These are phyloP conservation scores for Kodamaea suecica DNA, from an alignment of 1,139 yeast species.

Conservation along the genomic window DNA sequence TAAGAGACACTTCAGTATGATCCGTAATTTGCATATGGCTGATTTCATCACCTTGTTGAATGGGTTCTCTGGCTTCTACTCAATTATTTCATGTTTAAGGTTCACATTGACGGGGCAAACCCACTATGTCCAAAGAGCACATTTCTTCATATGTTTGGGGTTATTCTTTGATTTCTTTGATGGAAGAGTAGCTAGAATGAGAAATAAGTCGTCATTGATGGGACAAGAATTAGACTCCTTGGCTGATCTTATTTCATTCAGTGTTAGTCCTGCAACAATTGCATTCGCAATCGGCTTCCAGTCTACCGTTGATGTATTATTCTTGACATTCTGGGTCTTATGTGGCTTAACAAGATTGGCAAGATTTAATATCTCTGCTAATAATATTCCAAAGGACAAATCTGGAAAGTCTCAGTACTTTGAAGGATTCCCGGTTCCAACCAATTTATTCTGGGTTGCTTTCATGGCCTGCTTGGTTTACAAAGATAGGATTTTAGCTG, in stretches of 20 bases:
- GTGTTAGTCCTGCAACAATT: conserved; percentile 89
- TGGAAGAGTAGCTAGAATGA: conserved; percentile 92
- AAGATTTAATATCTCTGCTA: conserved; percentile 89
- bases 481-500: conserved; percentile 41
- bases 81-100: conserved; percentile 81
- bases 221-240: conserved; percentile 96
- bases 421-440: conserved; percentile 96
- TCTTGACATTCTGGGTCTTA: conserved; percentile 80
- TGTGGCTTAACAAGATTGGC: conserved; percentile 95
- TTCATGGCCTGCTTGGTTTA: conserved; percentile 66
- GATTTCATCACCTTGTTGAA: conserved; percentile 91
- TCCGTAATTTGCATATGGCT: conserved; percentile 86
- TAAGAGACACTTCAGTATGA: conserved; percentile 70
- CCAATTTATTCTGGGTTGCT: conserved; percentile 71
- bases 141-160: conserved; percentile 82
- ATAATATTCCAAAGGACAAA: conserved; percentile 85
- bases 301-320: conserved; percentile 72
- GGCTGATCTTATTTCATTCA: conserved; percentile 90
- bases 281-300: conserved; percentile 91
- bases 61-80: conserved; percentile 86
- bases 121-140: conserved; percentile 83
- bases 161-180: conserved; percentile 94
- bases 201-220: conserved; percentile 88
- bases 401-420: conserved; percentile 78
- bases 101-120: conserved; percentile 65